These are phyloP conservation scores for Friedmanniomyces simplex DNA, from an alignment of 495 filamentous ascomycete species.

Conservation along the genomic window DNA sequence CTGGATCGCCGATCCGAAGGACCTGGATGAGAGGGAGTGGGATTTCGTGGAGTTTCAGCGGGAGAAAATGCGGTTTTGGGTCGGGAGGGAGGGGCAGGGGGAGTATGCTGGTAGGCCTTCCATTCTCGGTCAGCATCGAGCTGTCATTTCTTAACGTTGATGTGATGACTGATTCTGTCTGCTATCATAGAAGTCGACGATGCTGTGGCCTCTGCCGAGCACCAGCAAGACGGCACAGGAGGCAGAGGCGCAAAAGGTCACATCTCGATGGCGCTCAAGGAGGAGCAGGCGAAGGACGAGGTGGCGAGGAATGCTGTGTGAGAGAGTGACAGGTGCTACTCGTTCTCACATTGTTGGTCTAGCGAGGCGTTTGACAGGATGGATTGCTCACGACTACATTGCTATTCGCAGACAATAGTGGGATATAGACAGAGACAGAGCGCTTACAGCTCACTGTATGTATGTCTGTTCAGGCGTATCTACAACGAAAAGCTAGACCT, in stretches of 20 bases:
- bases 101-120: constrained; percentile 30
- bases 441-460: background rate
- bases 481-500: background rate
- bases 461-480: background rate
- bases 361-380: background rate
- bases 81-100: constrained; percentile 26
- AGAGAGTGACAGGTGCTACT: background rate
- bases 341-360: background rate
- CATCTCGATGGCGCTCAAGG: constrained; percentile 26
- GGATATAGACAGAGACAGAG: background rate
- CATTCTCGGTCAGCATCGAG: constrained; percentile 2
- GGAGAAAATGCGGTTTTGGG: constrained; percentile 29
- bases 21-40: constrained; percentile 65
- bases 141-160: too few species aligned
- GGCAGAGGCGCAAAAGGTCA: constrained; percentile 29
- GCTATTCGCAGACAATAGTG: too few species aligned
- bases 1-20: constrained; percentile 39
- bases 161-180: background rate
- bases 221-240: constrained; percentile 29
- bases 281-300: constrained; percentile 22
- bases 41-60: constrained; percentile 47
- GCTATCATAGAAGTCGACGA: constrained; percentile 33
- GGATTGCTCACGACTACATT: background rate
- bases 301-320: constrained; percentile 30
- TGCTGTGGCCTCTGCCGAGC: constrained; percentile 20